These are phyloP conservation scores for Panicum hallii DNA, from an alignment of 202 grass and related monocot species.

Conservation along the genomic window DNA sequence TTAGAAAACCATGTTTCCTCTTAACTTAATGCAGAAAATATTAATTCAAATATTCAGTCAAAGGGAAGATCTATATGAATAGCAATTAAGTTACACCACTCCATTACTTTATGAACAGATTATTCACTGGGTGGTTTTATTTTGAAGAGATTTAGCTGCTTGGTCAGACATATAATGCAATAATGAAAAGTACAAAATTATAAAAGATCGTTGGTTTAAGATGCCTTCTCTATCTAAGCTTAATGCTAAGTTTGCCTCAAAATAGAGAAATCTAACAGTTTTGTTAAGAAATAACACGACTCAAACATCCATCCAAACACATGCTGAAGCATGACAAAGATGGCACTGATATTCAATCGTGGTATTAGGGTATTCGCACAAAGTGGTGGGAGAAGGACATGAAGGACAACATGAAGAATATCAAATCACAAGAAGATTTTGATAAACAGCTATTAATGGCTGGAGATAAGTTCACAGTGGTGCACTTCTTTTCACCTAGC, in stretches of 20 bases:
- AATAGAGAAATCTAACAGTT: constrained; percentile 20
- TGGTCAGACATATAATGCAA: constrained; percentile 12
- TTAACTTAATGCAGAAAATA: not conserved
- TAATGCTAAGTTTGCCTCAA: not conserved
- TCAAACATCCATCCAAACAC: constrained; percentile 18
- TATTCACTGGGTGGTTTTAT: not conserved
- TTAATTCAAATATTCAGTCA: not conserved
- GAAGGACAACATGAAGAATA: constrained; percentile 56
- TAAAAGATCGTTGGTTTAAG: constrained; percentile 14
- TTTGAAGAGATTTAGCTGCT: constrained; percentile 20
- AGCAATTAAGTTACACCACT: not conserved
- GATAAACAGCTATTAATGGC: constrained; percentile 43
- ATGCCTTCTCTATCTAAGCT: constrained; percentile 4
- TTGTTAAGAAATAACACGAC: constrained; percentile 6
- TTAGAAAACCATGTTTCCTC: not conserved
- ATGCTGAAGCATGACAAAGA: constrained; percentile 20
- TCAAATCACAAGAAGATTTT: constrained; percentile 53
- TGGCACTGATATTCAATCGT: constrained; percentile 8
- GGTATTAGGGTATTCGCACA: constrained; percentile 23
- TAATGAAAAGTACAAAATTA: constrained; percentile 11
- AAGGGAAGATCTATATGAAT: not conserved
- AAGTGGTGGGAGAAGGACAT: constrained; percentile 54
- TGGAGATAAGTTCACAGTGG: constrained; percentile 53
- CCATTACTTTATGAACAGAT: not conserved
- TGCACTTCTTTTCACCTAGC: constrained; percentile 51